Evolutionary conservation across 1,139 yeast species (phyloP), one percentile per base, ranked within the genome.

Genomic region (Taphrina flavorubra): DNA sequence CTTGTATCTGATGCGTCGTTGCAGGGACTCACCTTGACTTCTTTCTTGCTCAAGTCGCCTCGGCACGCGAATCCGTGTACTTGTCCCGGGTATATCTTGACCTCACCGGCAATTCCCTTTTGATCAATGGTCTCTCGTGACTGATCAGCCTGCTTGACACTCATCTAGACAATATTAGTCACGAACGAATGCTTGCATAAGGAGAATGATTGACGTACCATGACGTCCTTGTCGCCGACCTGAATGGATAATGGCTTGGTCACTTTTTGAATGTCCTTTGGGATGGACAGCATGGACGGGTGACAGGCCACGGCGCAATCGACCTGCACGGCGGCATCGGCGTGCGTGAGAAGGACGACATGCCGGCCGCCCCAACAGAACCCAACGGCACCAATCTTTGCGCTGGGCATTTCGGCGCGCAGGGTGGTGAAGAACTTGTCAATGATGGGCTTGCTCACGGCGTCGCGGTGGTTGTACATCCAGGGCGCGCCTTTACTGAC

Each of bases 281-380:
- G 69, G 36, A 70, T 34, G 14, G 47, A 34, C 16, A 71, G 44
- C 68, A 61, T 40, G 14, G 71, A 65, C 10, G 71, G 71, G 46
- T 71, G 73, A 20, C 69, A 16, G 18, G 69, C 44, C 20, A 70
- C 65, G 34, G 58, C 63, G 20, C 68, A 65, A 44, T 63, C 67
- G n/a, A 63, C 44, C n/a, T 58, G 51, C 18, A 46, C n/a, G 25
- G 67, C 36, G n/a, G 49, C 7, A 31, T 44, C 55, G 40, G 64
- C 64, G 13, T 67, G 64, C 14, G 65, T 62, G 8, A 60, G 37
- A n/a, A 68, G 55, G 25, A 69, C 8, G 36, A 69, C 59, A 47
- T 67, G 68, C 13, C 68, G 47, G 4, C 73, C 72, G 14, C 73
- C 73, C 72, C 72, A 70, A 68, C 73, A 71, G 65, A 65, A 70